Percentiles rank a stretch among this genome's conserved stretches.
These are phyloP conservation scores for Caryopteris hybrid DNA, from an alignment of 305 asterid genomes.

Conservation along the genomic window DNA sequence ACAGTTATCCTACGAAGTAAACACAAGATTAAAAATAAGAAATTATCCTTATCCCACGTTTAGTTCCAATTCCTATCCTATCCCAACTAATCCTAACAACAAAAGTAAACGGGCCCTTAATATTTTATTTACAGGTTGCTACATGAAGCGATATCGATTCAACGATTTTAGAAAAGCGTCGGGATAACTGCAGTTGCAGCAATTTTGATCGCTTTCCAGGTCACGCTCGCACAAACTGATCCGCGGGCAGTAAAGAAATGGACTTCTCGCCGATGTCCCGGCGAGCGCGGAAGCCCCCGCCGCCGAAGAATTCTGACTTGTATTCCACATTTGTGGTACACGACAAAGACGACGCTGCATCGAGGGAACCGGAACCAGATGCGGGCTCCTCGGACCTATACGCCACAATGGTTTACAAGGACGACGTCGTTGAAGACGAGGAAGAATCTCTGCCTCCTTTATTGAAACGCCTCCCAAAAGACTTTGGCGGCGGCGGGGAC, in stretches of 20 bases:
- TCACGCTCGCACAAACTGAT: background rate
- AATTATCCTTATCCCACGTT: too few relatives aligned
- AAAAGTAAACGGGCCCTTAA: too few relatives aligned
- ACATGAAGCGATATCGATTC: too few relatives aligned
- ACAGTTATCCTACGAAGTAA: too few relatives aligned
- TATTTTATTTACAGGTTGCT: too few relatives aligned
- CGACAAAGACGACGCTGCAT: conserved; percentile 25
- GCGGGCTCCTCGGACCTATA: conserved; percentile 45
- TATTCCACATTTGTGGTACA: conserved; percentile 59
- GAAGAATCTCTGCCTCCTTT: conserved; percentile 89
- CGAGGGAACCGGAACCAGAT: conserved; percentile 26
- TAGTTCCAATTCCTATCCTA: too few relatives aligned
- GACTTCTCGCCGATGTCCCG: conserved; percentile 65
- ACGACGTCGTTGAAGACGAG: conserved; percentile 46
- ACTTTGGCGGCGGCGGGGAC: conserved; percentile 71
- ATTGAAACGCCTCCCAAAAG: conserved; percentile 82
- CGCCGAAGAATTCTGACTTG: conserved; percentile 57
- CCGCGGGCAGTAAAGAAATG: conserved; percentile 33
- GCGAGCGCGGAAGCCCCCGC: conserved; percentile 59
- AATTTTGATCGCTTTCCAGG: conserved; percentile 7
- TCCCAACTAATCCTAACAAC: too few relatives aligned
- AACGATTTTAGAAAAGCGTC: too few relatives aligned
- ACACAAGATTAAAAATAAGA: too few relatives aligned
- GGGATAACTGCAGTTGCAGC: too few relatives aligned
- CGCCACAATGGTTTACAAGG: conserved; percentile 71